These are phyloP conservation scores for Candida neerlandica DNA, from an alignment of 1,139 yeast species.

Conservation along the genomic window DNA sequence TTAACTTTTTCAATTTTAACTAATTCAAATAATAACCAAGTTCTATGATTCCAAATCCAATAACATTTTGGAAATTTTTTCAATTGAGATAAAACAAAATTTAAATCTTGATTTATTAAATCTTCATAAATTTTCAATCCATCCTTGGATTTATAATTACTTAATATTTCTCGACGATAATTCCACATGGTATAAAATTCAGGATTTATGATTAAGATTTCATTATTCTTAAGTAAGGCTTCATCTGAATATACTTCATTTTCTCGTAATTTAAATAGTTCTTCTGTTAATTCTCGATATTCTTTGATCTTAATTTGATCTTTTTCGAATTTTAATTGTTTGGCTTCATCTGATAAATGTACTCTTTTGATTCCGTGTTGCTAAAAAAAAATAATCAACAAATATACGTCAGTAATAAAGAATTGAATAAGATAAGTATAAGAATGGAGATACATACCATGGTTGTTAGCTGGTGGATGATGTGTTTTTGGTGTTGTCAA, in stretches of 20 bases:
- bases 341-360: conserved; percentile 58
- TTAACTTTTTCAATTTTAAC: conserved; percentile 48
- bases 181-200: conserved; percentile 94
- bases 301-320: conserved; percentile 56
- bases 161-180: conserved; percentile 73
- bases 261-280: conserved; percentile 43
- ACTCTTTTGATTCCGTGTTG: conserved; percentile 77
- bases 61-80: conserved; percentile 81
- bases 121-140: conserved; percentile 27
- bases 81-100: conserved; percentile 60
- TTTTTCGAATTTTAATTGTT: conserved; percentile 51
- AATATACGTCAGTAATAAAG: conserved; percentile 7
- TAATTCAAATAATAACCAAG: conserved; percentile 71
- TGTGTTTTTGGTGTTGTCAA: not conserved
- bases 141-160: conserved; percentile 24
- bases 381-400: too few relatives aligned
- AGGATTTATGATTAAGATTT: conserved; percentile 68
- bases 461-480: not conserved
- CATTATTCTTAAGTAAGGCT: conserved; percentile 51
- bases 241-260: conserved; percentile 34
- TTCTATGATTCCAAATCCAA: conserved; percentile 95
- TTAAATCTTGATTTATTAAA: conserved; percentile 58
- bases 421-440: not conserved
- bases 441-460: conserved; percentile 16
- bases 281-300: conserved; percentile 51